A percentile compares a stretch with the other conserved stretches of the same genome.
Evolutionary conservation across 192 early-diverging fungal genomes (phyloP).

Genomic region (Cetraspora pellucida): DNA sequence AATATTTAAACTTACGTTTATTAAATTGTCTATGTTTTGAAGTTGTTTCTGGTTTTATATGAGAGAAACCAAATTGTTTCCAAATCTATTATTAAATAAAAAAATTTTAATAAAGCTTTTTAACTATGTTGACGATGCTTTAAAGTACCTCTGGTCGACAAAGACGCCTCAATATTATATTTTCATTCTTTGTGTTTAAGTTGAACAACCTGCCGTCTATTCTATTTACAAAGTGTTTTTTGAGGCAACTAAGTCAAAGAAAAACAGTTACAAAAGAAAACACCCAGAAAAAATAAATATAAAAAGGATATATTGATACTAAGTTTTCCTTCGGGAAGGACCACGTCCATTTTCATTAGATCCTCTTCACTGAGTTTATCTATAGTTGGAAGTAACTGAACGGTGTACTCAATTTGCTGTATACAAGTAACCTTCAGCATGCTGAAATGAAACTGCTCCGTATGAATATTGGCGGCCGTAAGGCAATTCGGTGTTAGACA

Average conservation of each 20-base stretch:
- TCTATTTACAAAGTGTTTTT: constrained; percentile 30
- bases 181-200: constrained; percentile 29
- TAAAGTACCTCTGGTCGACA: constrained; percentile 17
- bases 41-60: neutral
- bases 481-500: constrained; percentile 15
- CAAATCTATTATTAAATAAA: constrained; percentile 17
- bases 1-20: constrained; percentile 4
- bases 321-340: constrained; percentile 3
- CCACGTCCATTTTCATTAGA: constrained; percentile 22
- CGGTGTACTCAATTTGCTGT: constrained; percentile 19
- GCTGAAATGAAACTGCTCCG: neutral
- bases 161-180: constrained; percentile 28
- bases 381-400: constrained; percentile 8
- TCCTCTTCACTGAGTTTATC: constrained; percentile 12
- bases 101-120: neutral
- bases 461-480: neutral
- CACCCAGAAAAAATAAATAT: neutral
- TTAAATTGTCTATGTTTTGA: constrained; percentile 9
- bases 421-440: constrained; percentile 25
- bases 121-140: neutral
- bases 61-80: constrained; percentile 30
- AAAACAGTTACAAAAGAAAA: neutral
- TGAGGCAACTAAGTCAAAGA: neutral
- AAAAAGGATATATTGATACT: constrained; percentile 29
- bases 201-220: constrained; percentile 30